Conservation (phyloP, 1,284 basidiomycete genomes). For the Boletus semigastroideus region DNA sequence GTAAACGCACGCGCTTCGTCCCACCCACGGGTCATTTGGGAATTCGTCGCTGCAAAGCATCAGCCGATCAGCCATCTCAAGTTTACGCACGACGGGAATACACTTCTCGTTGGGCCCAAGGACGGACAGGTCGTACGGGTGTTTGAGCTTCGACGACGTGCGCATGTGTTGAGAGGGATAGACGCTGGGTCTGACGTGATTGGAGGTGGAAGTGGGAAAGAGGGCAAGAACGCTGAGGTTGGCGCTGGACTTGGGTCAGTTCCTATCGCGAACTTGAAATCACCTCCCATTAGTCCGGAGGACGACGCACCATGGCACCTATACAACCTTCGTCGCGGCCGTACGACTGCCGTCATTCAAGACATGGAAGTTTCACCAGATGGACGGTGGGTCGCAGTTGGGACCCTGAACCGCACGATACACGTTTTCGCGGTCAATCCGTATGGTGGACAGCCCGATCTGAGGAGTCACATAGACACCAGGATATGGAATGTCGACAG, state of each 20-base stretch:
- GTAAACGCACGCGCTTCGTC: slow-evolving; percentile 18
- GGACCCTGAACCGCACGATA: slow-evolving; percentile 60
- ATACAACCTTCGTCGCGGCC: slow-evolving; percentile 71
- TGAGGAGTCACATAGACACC: slow-evolving; percentile 60
- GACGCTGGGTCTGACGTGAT: not conserved
- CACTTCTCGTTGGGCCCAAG: slow-evolving; percentile 53
- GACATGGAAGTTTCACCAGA: slow-evolving; percentile 58
- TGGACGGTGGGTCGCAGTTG: slow-evolving; percentile 70
- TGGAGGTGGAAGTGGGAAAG: slow-evolving; percentile 1
- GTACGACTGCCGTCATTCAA: slow-evolving; percentile 67
- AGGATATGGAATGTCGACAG: slow-evolving; percentile 55
- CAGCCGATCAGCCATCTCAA: slow-evolving; percentile 52
- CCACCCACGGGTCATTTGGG: slow-evolving; percentile 39
- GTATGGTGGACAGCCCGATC: slow-evolving; percentile 67
- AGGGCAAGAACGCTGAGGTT: slow-evolving; percentile 5
- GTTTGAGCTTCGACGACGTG: slow-evolving; percentile 50
- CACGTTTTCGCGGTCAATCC: slow-evolving; percentile 80
- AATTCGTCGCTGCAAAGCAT: slow-evolving; percentile 48
- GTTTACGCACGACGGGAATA: slow-evolving; percentile 63
- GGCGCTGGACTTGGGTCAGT: slow-evolving; percentile 4
- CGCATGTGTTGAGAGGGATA: slow-evolving; percentile 22
- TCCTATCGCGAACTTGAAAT: slow-evolving; percentile 3
- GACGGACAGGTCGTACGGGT: slow-evolving; percentile 64
- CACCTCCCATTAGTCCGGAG: slow-evolving; percentile 4
- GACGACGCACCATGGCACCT: slow-evolving; percentile 53